A percentile compares a stretch with the other conserved stretches of the same genome.
Evolutionary conservation across 2,329 filamentous ascomycete genomes (phyloP).

Genomic region (Verticillium dahliae): DNA sequence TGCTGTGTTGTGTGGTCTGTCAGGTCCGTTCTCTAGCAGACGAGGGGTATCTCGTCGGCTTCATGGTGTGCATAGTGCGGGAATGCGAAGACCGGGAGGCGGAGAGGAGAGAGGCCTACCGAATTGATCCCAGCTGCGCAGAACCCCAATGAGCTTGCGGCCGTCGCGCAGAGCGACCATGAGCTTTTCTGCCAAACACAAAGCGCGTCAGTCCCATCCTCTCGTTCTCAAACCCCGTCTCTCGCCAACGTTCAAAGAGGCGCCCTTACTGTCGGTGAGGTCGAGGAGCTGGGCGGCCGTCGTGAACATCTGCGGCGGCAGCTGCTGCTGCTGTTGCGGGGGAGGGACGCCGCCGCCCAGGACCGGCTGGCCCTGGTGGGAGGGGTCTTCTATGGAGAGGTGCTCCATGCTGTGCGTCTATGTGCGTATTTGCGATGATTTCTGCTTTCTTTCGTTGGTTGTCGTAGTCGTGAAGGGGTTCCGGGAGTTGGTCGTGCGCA

Average conservation of each 20-base stretch:
- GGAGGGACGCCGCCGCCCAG: conserved; percentile 21
- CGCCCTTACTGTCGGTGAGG: conserved; percentile 83
- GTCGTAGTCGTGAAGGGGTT: too few species aligned
- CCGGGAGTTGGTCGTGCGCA: background rate
- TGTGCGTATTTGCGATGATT: conserved; percentile 1
- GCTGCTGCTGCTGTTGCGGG: conserved; percentile 43
- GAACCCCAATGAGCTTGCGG: conserved; percentile 84
- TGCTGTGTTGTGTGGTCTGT: conserved; percentile 43
- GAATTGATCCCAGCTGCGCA: conserved; percentile 97
- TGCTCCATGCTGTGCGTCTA: conserved; percentile 40
- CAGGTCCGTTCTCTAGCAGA: too few species aligned
- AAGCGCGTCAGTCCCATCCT: too few species aligned
- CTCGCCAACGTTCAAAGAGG: too few species aligned
- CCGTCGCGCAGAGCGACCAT: conserved; percentile 88
- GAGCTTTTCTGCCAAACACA: conserved; percentile 68
- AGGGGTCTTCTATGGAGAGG: conserved; percentile 38
- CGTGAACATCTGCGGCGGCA: conserved; percentile 96
- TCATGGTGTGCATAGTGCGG: too few species aligned
- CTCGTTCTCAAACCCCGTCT: too few species aligned
- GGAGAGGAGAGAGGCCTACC: conserved; percentile 47
- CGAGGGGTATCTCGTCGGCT: too few species aligned
- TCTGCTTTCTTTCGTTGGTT: too few species aligned
- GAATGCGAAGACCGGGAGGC: too few species aligned
- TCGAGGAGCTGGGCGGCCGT: conserved; percentile 94
- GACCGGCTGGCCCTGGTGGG: conserved; percentile 24